Percentiles rank a stretch among this genome's conserved stretches.
Conservation (phyloP, 2,329 filamentous ascomycete species). For the Lasiodiplodia citricola region DNA sequence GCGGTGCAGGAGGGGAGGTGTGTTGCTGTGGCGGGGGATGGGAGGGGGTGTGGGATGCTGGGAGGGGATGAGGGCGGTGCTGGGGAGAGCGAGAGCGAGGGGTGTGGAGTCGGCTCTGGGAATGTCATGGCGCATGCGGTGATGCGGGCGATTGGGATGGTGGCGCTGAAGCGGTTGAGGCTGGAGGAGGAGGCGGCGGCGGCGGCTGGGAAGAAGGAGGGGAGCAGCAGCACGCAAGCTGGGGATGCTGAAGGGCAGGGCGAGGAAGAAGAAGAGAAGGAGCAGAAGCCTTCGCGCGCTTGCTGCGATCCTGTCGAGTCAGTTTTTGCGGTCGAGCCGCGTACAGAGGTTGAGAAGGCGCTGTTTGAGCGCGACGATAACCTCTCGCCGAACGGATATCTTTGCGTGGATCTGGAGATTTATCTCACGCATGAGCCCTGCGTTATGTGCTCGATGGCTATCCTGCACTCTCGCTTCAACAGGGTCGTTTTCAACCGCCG, state of each 20-base stretch:
- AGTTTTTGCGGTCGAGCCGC: slow-evolving; percentile 69
- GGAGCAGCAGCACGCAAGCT: background rate
- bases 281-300: background rate
- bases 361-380: slow-evolving; percentile 68
- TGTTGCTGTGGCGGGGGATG: slow-evolving; percentile 78
- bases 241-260: background rate
- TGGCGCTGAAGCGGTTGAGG: slow-evolving; percentile 63
- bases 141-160: slow-evolving; percentile 81
- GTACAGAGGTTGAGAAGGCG: slow-evolving; percentile 68
- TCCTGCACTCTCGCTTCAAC: slow-evolving; percentile 91
- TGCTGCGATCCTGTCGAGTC: background rate
- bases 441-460: slow-evolving; percentile 95
- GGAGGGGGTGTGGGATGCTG: slow-evolving; percentile 63
- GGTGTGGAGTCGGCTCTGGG: slow-evolving; percentile 72
- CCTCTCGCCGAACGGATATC: slow-evolving; percentile 73
- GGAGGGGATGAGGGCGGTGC: slow-evolving; percentile 67
- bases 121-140: slow-evolving; percentile 82
- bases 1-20: slow-evolving; percentile 55
- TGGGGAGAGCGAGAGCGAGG: slow-evolving; percentile 49
- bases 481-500: slow-evolving; percentile 79
- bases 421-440: slow-evolving; percentile 97
- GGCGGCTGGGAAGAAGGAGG: slow-evolving; percentile 27
- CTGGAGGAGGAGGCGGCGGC: slow-evolving; percentile 29
- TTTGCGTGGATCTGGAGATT: slow-evolving; percentile 91
- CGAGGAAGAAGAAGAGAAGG: background rate